phyloP scores from a whole-genome alignment of 179 eudicot species.

The Patellifolia procumbens region DNA sequence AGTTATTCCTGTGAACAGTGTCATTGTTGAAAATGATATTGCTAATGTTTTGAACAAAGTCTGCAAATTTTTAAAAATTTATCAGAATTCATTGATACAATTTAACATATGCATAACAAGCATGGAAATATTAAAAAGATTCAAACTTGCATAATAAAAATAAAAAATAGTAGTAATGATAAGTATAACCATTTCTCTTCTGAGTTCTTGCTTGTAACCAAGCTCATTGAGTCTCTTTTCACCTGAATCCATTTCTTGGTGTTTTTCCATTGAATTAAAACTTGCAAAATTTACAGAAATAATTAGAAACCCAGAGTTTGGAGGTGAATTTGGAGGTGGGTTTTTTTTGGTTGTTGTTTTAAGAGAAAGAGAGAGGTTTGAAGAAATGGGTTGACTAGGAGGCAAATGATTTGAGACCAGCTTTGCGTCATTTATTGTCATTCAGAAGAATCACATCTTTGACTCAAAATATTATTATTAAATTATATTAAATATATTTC shows the following conservation, averaged over 20 bases:
- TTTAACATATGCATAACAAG: background rate
- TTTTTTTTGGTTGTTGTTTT: background rate
- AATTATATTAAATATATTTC: background rate
- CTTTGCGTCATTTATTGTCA: constrained; percentile 8
- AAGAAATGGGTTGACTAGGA: constrained; percentile 30
- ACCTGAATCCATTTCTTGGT: constrained; percentile 56
- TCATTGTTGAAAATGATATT: constrained; percentile 67
- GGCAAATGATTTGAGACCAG: constrained; percentile 7
- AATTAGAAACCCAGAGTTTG: constrained; percentile 12
- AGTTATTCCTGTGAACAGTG: constrained; percentile 67
- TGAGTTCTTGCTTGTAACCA: constrained; percentile 73
- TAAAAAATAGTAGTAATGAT: no score
- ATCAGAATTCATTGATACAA: background rate
- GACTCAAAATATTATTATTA: background rate
- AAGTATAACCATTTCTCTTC: constrained; percentile 57
- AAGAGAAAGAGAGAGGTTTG: constrained; percentile 14
- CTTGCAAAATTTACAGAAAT: background rate
- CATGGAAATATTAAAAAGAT: background rate
- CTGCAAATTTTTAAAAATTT: constrained; percentile 27
- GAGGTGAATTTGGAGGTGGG: constrained; percentile 20
- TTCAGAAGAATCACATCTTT: background rate
- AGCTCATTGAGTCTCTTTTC: constrained; percentile 69
- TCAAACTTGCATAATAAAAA: background rate
- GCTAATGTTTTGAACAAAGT: constrained; percentile 64
- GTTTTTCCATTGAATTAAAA: constrained; percentile 19